Conservation (phyloP, 2,329 filamentous ascomycete genomes). For the Xylaria sp. region DNA sequence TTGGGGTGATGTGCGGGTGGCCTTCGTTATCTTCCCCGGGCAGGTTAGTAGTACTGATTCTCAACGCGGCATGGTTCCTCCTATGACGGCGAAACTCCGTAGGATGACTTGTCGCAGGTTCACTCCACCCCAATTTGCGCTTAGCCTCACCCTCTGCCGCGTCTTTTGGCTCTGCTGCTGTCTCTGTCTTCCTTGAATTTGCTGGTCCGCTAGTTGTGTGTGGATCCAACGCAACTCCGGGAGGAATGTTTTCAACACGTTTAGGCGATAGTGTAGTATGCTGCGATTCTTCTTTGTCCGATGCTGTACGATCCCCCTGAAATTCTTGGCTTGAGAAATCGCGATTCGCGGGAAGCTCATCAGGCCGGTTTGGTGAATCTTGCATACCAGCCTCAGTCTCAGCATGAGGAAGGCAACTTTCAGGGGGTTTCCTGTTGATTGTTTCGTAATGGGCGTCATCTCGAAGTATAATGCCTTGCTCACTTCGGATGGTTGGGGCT, state of each 20-base stretch:
- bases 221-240: conserved; percentile 1
- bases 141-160: conserved; percentile 7
- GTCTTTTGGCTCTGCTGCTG: conserved; percentile 1
- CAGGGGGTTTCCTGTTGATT: conserved; percentile 27
- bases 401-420: conserved; percentile 14
- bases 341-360: background rate
- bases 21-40: conserved; percentile 44
- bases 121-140: conserved; percentile 10
- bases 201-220: background rate
- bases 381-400: conserved; percentile 12
- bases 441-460: conserved; percentile 43
- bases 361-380: conserved; percentile 1
- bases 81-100: conserved; percentile 44
- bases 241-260: background rate
- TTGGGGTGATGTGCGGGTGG: conserved; percentile 46
- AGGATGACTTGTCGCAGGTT: conserved; percentile 12
- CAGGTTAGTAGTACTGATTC: conserved; percentile 45
- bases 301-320: background rate
- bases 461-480: conserved; percentile 49
- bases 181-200: background rate
- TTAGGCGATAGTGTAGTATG: background rate
- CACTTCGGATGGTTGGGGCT: conserved; percentile 49
- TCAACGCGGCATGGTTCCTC: conserved; percentile 45
- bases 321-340: background rate
- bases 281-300: background rate